Evolutionary conservation across 805 yeast species (phyloP).

Genomic region (Candida loeiensis): DNA sequence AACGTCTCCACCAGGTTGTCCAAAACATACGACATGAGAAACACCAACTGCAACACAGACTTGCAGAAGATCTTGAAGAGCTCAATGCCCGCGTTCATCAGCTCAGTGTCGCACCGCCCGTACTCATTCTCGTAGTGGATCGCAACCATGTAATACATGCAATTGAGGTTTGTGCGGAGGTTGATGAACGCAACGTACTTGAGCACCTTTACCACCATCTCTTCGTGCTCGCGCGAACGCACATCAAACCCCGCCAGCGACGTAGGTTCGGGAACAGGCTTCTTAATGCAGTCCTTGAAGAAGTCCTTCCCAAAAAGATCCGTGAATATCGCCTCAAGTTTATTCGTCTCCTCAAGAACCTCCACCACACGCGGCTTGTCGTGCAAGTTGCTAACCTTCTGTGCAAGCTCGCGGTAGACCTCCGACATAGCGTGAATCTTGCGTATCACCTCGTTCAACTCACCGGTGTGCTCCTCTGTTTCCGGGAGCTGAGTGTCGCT

Average conservation of each 20-base stretch:
- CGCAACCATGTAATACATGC: conserved; percentile 40
- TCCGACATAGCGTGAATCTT: conserved; percentile 19
- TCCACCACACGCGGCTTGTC: conserved; percentile 34
- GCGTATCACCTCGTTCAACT: conserved; percentile 12
- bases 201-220: conserved; percentile 30
- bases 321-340: conserved; percentile 32
- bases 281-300: conserved; percentile 36
- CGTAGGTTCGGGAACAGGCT: conserved; percentile 22
- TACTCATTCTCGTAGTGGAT: conserved; percentile 36
- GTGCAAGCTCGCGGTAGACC: conserved; percentile 28
- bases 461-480: conserved; percentile 15
- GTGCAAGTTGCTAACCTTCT: conserved; percentile 24
- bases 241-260: conserved; percentile 15
- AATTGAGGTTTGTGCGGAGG: conserved; percentile 37
- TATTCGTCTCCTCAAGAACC: conserved; percentile 32
- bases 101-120: conserved; percentile 23
- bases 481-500: conserved; percentile 34
- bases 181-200: conserved; percentile 35
- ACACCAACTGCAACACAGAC: conserved; percentile 40
- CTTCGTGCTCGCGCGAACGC: conserved; percentile 24
- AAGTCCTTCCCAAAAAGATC: conserved; percentile 41
- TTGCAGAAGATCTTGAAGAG: conserved; percentile 39
- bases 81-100: conserved; percentile 39
- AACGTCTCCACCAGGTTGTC: conserved; percentile 41
- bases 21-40: conserved; percentile 40